Base-by-base conservation (phyloP, 208 protist species). In the Strigomonas galati region DNA sequence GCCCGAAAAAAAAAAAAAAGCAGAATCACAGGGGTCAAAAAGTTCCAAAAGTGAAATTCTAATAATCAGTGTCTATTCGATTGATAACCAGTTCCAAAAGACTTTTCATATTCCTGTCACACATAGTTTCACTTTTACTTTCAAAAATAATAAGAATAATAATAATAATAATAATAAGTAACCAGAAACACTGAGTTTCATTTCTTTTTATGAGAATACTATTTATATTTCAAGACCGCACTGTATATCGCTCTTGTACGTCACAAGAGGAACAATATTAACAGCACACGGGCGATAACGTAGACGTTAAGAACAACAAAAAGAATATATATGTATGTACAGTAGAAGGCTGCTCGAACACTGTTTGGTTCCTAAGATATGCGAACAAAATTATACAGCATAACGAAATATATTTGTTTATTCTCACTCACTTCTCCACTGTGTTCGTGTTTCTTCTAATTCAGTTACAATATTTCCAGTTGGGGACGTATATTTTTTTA, bases 41-140 rank as follows among this genome's bases (percentile, higher is more conserved):
- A n/a, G n/a, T n/a, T n/a, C n/a, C n/a, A n/a, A n/a, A n/a, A n/a
- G n/a, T n/a, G n/a, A n/a, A n/a, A n/a, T n/a, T n/a, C n/a, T n/a
- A n/a, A n/a, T n/a, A n/a, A n/a, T n/a, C n/a, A n/a, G n/a, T n/a
- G n/a, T n/a, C n/a, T n/a, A n/a, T n/a, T n/a, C n/a, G n/a, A n/a
- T n/a, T n/a, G n/a, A n/a, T 55, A 69, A 69, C 17, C 0, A 37
- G 19, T 55, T 51, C 17, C 32, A 7, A 17, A 26, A 52, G 3
- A 27, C 5, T 10, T 51, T 62, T 4, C 4, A 17, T 27, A n/a
- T n/a, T n/a, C n/a, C n/a, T n/a, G n/a, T n/a, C n/a, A n/a, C n/a
- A n/a, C n/a, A n/a, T n/a, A n/a, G n/a, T n/a, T 21, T 60, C 24
- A 26, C 28, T 6, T 26, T 60, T 55, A 46, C 26, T 65, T 40